Base-by-base conservation (phyloP, 306 rosid genomes). In the Leucaena leucocephala region DNA sequence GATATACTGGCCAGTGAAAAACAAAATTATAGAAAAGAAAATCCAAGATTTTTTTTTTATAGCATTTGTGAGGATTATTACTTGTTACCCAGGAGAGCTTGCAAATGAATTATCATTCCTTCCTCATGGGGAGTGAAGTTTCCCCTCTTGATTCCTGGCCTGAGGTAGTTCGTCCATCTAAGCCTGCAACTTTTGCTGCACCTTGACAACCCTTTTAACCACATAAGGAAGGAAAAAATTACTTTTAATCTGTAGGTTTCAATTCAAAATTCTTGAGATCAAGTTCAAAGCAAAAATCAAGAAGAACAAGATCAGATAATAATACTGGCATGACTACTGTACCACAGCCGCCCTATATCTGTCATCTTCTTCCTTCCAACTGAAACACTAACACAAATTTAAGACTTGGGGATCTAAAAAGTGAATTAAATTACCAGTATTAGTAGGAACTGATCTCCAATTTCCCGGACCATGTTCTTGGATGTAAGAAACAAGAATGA, bases 161-260 rank as follows among this genome's bases (percentile, higher is more conserved):
- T 92, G 7, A 94, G 97, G 62, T 94, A 94, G 82, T 94, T 94
- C 4, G 97, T 95, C 98, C 98, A 95, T 76, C 98, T 89, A 8
- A 94, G 98, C 76, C 98, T 91, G 87, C 98, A 94, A 87, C 98
- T 94, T 77, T 95, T 95, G 94, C 98, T 95, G 87, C 98, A 95
- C 80, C 98, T 92, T 84, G 88, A 72, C 78, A 95, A 83, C 81
- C 98, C 98, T 94, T 73, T 49, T 17, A 74, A 34, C 62, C 43
- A 72, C 44, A 73, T 3, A 19, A 19, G 11, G 62, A 55, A 34
- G 46, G 22, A 22, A 12, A 8, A 4, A 57, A 15, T 59, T 49
- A 16, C 7, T 0, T 33, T 74, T 68, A 12, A 72, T 59, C n/a
- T 22, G 19, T 79, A 59, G 61, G 19, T 75, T 84, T 45, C 43